Base-by-base conservation (phyloP, 164 flowering plant genomes). In the Vitis labrusca region DNA sequence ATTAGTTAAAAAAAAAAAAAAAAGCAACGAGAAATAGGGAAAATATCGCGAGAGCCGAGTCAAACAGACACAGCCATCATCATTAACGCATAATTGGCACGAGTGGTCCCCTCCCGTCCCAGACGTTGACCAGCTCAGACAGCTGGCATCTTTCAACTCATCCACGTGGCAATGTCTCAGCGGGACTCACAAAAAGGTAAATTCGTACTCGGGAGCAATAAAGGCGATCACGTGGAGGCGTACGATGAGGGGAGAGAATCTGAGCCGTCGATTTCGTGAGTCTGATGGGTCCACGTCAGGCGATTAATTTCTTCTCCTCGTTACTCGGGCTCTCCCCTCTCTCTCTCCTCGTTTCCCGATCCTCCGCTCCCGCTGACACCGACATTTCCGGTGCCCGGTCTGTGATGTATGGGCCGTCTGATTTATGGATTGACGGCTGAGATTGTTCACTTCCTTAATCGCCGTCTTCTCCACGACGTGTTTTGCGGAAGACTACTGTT, bases 331-430 rank as follows among this genome's bases (percentile, higher is more conserved):
- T 37, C 9, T 23, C 27, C 27, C 2, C 27, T 23, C 27, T 23
- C 14, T 61, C 44, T 37, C 19, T 61, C 66, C 50, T 73, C 77
- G 73, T 63, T 65, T 52, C 71, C 79, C 77, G 81, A 72, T 72
- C 86, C 82, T 63, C 69, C 77, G 80, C 76, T 73, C 71, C 70
- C 85, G 86, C 86, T 77, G 84, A 84, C 86, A 79, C 78, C 71
- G 76, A 73, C 79, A 75, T 56, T 53, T 65, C 79, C 77, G 73
- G 83, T 78, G 57, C 50, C 58, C 69, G 67, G 49, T 52, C 19
- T 12, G 8, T 9, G 2, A 29, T 16, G 57, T 44, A 0, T 4
- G 6, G 27, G 47, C 75, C 83, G 77, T 81, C 32, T 17, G 37
- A 61, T 71, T 2, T 2, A 0, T 0, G 1, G 1, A 2, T 61